Conservation (phyloP, 2,329 filamentous ascomycete genomes). For the Fusarium pseudograminearum region DNA sequence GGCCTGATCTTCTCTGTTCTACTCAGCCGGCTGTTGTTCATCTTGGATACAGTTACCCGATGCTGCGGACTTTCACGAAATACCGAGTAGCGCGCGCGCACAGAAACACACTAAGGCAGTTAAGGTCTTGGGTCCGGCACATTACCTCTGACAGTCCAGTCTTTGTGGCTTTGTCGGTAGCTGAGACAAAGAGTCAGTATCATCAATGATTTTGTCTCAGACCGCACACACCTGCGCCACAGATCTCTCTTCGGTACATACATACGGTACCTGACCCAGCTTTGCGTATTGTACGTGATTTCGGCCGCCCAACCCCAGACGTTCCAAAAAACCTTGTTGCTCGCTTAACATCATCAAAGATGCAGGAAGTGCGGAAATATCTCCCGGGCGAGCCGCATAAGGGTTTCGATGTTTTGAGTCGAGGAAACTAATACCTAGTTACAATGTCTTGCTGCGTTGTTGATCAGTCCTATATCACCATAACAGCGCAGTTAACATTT, state of each 20-base stretch:
- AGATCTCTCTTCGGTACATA: constrained; percentile 19
- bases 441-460: constrained; percentile 7
- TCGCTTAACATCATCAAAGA: constrained; percentile 15
- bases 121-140: constrained; percentile 23
- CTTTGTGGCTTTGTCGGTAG: constrained; percentile 11
- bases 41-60: constrained; percentile 35
- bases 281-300: constrained; percentile 5
- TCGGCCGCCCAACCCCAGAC: constrained; percentile 33
- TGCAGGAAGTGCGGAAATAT: constrained; percentile 34
- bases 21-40: neutral
- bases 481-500: neutral
- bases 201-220: constrained; percentile 9
- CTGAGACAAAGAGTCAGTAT: constrained; percentile 20
- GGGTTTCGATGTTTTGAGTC: neutral
- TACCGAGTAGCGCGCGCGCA: constrained; percentile 17
- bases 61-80: constrained; percentile 24
- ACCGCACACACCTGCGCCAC: constrained; percentile 27
- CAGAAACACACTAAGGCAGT: constrained; percentile 26
- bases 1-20: neutral
- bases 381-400: constrained; percentile 31
- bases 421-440: neutral
- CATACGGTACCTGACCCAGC: constrained; percentile 16
- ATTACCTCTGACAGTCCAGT: constrained; percentile 15
- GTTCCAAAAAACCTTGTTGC: constrained; percentile 9
- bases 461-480: constrained; percentile 13